Base-by-base conservation (phyloP, 345 rosid genomes). In the Nasturtium officinale region DNA sequence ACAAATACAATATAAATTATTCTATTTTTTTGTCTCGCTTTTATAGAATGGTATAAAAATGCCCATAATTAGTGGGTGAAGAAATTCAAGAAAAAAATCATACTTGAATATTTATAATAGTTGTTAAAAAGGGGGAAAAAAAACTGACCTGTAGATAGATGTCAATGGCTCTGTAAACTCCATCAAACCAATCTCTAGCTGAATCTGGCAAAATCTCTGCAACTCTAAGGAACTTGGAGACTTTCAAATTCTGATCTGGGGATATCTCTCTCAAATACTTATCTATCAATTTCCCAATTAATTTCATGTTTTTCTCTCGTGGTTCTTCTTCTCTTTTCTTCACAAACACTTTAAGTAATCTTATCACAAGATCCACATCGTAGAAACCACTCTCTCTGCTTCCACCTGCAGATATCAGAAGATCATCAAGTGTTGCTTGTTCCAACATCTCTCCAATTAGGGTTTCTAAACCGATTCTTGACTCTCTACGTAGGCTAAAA, bases 131-230 rank as follows among this genome's bases (percentile, higher is more conserved):
- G 28, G 18, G 15, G 33, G n/a, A 7, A 50, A 33, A 23, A 7
- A 37, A 7, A 23, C 75, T 82, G 30, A 87, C 97, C 90, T 85
- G 82, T 32, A 89, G 87, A 79, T 81, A 90, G 78, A 86, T 86
- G 55, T 90, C 97, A 61, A 89, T 85, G 55, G 95, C 90, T 82
- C 79, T 82, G 83, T 90, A 90, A 74, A 89, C 87, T 16, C 89
- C 95, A 79, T 88, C 92, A 60, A 81, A 88, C 77, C 88, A 81
- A 67, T 87, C 87, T 74, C 90, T 84, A 9, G 90, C 90, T 58
- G 83, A 72, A 74, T 87, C 89, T 8, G 95, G 95, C 69, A 91
- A 80, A 71, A 86, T 87, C 79, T 87, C 87, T 23, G 85, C 88
- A 73, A 87, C 89, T 5, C 81, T 84, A 33, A 91, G 83, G 32